phyloP scores from a whole-genome alignment of 202 grass and related monocot species.

The Miscanthus sacchariflorus region DNA sequence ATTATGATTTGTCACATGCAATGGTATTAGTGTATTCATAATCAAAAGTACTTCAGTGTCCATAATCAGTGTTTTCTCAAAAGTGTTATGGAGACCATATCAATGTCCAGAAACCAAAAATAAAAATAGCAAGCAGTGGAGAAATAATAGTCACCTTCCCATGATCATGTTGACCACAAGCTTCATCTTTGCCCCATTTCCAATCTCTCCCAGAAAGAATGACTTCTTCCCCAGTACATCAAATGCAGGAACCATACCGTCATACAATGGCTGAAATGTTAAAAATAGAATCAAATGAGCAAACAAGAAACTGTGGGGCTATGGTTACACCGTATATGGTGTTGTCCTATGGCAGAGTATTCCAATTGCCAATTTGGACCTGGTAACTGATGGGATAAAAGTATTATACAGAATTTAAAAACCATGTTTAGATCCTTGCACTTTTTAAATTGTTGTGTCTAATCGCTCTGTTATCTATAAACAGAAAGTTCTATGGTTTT shows the following conservation, averaged over 20 bases:
- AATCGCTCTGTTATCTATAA: not conserved
- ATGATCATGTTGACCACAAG: conserved; percentile 98
- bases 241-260: conserved; percentile 86
- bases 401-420: not conserved
- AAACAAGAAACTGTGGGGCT: not conserved
- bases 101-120: conserved; percentile 19
- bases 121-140: not conserved
- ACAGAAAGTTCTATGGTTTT: not conserved
- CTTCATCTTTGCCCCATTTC: conserved; percentile 98
- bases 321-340: not conserved
- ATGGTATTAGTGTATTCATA: not conserved
- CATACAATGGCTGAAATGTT: conserved; percentile 76
- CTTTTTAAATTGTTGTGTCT: not conserved
- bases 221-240: conserved; percentile 89
- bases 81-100: not conserved
- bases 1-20: not conserved
- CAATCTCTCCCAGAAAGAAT: conserved; percentile 91
- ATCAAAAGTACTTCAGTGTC: not conserved
- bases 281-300: conserved; percentile 13
- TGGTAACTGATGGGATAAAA: not conserved
- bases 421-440: conserved; percentile 22
- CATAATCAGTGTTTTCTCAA: not conserved
- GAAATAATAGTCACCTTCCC: conserved; percentile 69
- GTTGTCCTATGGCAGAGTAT: conserved; percentile 12
- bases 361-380: conserved; percentile 2